Conservation (phyloP, 306 rosid species). For the Benincasa hispida region DNA sequence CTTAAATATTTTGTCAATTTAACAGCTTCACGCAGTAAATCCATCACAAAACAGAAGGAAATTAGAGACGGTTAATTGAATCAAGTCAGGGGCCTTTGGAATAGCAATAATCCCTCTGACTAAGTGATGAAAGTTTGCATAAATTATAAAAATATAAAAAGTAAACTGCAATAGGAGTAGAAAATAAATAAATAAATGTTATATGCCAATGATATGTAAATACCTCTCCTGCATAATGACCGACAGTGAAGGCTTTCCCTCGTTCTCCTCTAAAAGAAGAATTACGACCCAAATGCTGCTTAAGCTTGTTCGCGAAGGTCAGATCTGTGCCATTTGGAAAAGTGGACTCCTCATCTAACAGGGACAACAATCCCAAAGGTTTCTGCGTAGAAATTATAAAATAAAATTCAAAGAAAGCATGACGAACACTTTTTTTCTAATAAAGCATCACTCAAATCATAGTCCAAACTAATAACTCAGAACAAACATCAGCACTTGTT, state of each 20-base stretch:
- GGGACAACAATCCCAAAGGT: conserved; percentile 89
- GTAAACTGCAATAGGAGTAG: background rate
- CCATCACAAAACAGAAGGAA: background rate
- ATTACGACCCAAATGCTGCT: conserved; percentile 75
- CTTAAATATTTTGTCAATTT: background rate
- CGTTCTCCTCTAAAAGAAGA: conserved; percentile 87
- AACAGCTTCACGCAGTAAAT: background rate
- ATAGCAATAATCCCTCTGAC: background rate
- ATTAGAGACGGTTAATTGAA: background rate
- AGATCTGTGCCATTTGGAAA: conserved; percentile 93
- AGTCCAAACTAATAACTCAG: background rate
- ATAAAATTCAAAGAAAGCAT: background rate
- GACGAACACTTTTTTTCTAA: background rate
- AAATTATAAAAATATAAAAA: background rate
- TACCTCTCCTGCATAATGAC: conserved; percentile 99
- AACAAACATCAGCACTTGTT: background rate
- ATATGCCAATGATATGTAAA: conserved; percentile 1
- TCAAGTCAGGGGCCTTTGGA: background rate
- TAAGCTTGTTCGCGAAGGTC: conserved; percentile 89
- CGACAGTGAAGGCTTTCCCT: conserved; percentile 68
- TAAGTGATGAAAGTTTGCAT: background rate
- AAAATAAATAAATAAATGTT: background rate
- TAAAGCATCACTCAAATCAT: background rate
- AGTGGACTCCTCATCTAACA: conserved; percentile 94
- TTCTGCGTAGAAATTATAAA: conserved; percentile 43